Evolutionary conservation across 495 filamentous ascomycete species (phyloP), one percentile per base, ranked within the genome.

Genomic region (Neurospora sublineolata): DNA sequence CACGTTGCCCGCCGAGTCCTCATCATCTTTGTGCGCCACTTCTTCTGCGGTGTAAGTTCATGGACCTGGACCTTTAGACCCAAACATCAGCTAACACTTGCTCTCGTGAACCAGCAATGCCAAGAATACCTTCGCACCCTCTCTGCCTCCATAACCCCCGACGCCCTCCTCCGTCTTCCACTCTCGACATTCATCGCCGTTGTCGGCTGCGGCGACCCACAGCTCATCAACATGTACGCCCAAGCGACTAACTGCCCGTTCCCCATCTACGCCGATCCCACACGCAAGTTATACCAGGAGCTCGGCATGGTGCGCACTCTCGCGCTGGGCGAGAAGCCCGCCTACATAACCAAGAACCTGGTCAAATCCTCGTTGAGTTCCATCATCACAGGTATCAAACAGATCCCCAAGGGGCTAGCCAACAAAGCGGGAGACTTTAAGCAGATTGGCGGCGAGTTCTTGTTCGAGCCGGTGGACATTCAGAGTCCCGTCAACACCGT

Each of bases 1-100:
- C 83, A 86, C 70, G 77, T 81, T 0, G 78, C 86, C 14, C 80
- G 84, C 2, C 82, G 89, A 8, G 89, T 92, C 1, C 82, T 95
- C 37, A 78, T 96, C 20, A 88, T 96, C 69, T 97, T 97, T 76
- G 86, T 97, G 64, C 86, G 93, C 30, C 93, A 97, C 80, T 97
- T 97, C 82, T 94, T 92, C 84, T 97, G 93, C 76, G 92, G 93
- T 3, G 92, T 92, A 84, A 81, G 93, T 83, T 72, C 14, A 20
- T 27, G 5, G 36, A 11, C 14, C 20, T 23, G n/a, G 18, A 5
- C 39, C 46, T 64, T 12, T 37, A 16, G 3, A 37, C 52, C 46
- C 58, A 72, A 67, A 68, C 70, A 16, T 64, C 9, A 68, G 37
- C 12, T 74, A 58, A 60, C 64, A 38, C 40, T 18, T 30, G 68